Evolutionary conservation across 2,329 filamentous ascomycete species (phyloP), one percentile per base, ranked within the genome.

Genomic region (Dothideomycetidae sp.): DNA sequence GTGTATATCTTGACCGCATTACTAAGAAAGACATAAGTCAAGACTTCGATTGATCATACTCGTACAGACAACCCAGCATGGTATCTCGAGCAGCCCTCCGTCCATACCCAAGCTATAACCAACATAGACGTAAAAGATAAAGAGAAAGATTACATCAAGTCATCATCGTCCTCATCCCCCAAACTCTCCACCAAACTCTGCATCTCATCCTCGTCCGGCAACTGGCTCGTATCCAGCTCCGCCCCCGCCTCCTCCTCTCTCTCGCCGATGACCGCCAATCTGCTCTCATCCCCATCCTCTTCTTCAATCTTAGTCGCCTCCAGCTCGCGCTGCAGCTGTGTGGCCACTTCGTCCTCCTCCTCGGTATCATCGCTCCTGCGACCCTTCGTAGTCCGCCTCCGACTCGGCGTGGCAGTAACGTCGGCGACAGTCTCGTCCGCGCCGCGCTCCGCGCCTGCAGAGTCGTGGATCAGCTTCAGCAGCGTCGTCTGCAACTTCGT

Each of bases 401-500:
- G 33, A 21, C 12, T 39, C 33, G 38, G 38, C 14, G 38, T 40
- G 4, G 31, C 26, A 14, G 29, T 33, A 5, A 41, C 38, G n/a
- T 44, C 40, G 13, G 39, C n/a, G 2, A 51, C 45, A 10, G 53
- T 55, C 32, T 53, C 53, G 28, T 54, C 54, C 5, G 39, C 48
- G 13, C 48, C 52, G 11, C 50, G 46, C 44, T 56, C 50, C 12
- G 46, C 50, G 3, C 53, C 51, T 38, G 48, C 50, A 18, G 51
- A 44, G 41, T 55, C 63, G 40, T 67, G 61, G 40, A 75, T 61
- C 10, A 70, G 62, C 46, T 75, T 71, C 37, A 68, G 61, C 9
- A 78, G 48, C 5, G 50, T 50, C 13, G 53, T 51, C 39, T 64
- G 63, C 2, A 77, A 47, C 44, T 73, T 75, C 42, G 64, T 62